Evolutionary conservation across 208 protist species (phyloP), one percentile per base, ranked within the genome.

Genomic region (Leishmania tarentolae): DNA sequence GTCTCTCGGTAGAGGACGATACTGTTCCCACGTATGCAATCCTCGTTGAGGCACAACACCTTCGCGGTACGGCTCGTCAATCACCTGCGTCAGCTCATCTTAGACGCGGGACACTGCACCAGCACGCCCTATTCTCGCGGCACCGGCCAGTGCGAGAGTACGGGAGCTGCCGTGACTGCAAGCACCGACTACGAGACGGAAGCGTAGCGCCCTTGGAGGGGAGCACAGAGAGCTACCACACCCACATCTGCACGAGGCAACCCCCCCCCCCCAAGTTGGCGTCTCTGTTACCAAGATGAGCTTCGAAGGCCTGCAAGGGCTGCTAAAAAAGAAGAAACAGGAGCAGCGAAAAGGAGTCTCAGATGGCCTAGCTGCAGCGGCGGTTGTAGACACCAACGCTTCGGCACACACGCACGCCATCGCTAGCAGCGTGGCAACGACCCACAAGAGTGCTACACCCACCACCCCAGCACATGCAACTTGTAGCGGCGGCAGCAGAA

Each of bases 281-380:
- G n/a, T 42, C 35, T 6, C 53, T 28, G 69, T 35, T 52, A 2
- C 69, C 46, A 80, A 63, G 65, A 87, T 86, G 80, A 69, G 83
- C 40, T 90, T 90, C 40, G 83, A 84, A 28, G 86, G 83, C 6
- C 63, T 90, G 19, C 75, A 84, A 24, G 83, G 76, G 5, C 71
- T 84, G n/a, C 65, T 90, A 19, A 85, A 87, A 31, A 87, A 87
- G 70, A 87, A 85, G 40, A 87, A 86, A 80, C 56, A 68, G 13
- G 11, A 35, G 40, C 47, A 40, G 72, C 52, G 13, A 5, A 47
- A 73, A 17, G 44, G 24, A 44, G 24, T 28, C 44, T 53, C 44
- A 35, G 40, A 46, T 31, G 69, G 28, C 50, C 50, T 35, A 31
- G 24, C 72, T 44, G 31, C 72, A 42, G 46, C 72, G 13, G 72